A percentile compares a stretch with the other conserved stretches of the same genome.
Conservation (phyloP, 306 rosid species). For the Malus sylvestris region DNA sequence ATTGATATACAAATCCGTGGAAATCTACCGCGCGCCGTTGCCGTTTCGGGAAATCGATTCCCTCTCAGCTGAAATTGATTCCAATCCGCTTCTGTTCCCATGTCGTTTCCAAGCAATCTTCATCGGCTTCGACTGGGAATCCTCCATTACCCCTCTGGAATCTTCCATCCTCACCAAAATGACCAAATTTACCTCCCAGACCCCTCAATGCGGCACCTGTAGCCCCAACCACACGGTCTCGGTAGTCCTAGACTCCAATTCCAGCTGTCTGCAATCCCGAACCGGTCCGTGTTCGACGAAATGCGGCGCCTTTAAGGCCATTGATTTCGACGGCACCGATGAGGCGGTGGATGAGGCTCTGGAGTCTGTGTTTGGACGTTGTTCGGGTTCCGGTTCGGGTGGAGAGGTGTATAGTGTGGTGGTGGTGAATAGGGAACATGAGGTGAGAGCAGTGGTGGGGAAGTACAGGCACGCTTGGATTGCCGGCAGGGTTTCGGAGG, state of each 20-base stretch:
- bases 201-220: constrained; percentile 54
- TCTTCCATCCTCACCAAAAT: constrained; percentile 33
- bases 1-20: constrained; percentile 75
- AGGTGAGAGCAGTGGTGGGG: constrained; percentile 59
- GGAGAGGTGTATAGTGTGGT: constrained; percentile 57
- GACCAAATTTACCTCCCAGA: constrained; percentile 28
- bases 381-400: constrained; percentile 20
- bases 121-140: constrained; percentile 47
- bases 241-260: constrained; percentile 34
- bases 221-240: constrained; percentile 30
- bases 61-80: constrained; percentile 55
- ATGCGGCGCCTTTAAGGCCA: constrained; percentile 25
- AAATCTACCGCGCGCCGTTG: constrained; percentile 81
- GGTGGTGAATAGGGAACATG: constrained; percentile 55
- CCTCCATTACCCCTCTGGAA: constrained; percentile 22
- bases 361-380: constrained; percentile 30
- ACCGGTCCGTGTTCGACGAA: constrained; percentile 18
- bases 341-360: constrained; percentile 57
- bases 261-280: constrained; percentile 20
- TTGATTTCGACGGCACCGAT: constrained; percentile 36
- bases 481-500: constrained; percentile 44
- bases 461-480: constrained; percentile 86
- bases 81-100: constrained; percentile 55
- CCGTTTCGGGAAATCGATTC: constrained; percentile 68
- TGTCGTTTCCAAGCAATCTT: constrained; percentile 65